phyloP scores from a whole-genome alignment of 129 eudicot genomes.

The Heracleum sosnowskyi region DNA sequence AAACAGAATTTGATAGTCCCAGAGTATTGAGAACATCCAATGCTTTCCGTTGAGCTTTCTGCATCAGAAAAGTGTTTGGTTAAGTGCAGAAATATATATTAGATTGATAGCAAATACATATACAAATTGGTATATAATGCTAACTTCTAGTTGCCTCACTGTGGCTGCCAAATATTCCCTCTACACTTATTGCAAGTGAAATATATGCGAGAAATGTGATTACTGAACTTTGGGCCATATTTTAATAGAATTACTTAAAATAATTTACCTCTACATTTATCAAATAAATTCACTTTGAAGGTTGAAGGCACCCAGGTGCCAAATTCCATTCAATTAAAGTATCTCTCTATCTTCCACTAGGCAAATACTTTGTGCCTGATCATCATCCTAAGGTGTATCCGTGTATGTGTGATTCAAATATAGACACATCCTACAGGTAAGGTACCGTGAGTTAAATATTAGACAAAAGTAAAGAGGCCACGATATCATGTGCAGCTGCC shows the following conservation, averaged over 20 bases:
- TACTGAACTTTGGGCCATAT: background rate
- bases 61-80: constrained; percentile 15
- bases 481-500: background rate
- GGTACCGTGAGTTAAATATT: background rate
- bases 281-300: background rate
- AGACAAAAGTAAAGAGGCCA: background rate
- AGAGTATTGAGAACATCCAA: constrained; percentile 84
- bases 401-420: background rate
- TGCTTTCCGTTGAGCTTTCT: constrained; percentile 98
- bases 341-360: background rate
- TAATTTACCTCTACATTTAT: background rate
- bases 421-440: background rate
- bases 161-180: background rate
- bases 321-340: background rate
- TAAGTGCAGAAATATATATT: background rate
- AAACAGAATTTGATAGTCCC: constrained; percentile 85
- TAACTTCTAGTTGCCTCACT: background rate
- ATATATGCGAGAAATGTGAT: background rate
- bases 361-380: background rate
- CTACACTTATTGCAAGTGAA: background rate
- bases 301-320: background rate
- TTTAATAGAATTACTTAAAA: background rate
- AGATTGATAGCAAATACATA: background rate
- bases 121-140: background rate
- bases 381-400: too few species aligned